These are phyloP conservation scores for Debaryomyces udenii DNA, from an alignment of 1,139 yeast genomes.

Conservation along the genomic window DNA sequence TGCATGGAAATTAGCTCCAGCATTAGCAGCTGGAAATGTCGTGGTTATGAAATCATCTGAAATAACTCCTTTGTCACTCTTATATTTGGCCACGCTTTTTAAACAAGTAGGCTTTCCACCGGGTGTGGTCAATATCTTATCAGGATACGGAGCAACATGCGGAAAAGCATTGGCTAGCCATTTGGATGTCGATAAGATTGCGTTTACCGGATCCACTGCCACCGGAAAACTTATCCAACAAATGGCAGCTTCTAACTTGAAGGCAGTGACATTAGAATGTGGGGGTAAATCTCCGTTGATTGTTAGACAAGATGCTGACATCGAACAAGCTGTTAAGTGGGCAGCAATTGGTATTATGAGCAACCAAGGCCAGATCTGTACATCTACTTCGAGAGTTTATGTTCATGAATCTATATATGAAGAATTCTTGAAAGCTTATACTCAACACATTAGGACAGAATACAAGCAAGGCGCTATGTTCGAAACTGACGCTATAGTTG, in stretches of 20 bases:
- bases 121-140: slow-evolving; percentile 65
- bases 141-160: slow-evolving; percentile 58
- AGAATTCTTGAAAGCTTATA: slow-evolving; percentile 50
- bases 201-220: slow-evolving; percentile 64
- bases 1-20: slow-evolving; percentile 64
- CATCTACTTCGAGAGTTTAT: slow-evolving; percentile 50
- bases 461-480: slow-evolving; percentile 65
- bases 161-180: slow-evolving; percentile 64
- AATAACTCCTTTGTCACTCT: slow-evolving; percentile 63
- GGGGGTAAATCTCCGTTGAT: slow-evolving; percentile 88
- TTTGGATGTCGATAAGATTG: slow-evolving; percentile 60
- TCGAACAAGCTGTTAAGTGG: slow-evolving; percentile 82
- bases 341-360: slow-evolving; percentile 81
- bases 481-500: slow-evolving; percentile 61
- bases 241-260: slow-evolving; percentile 60
- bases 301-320: slow-evolving; percentile 73
- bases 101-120: slow-evolving; percentile 72
- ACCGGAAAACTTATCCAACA: slow-evolving; percentile 65
- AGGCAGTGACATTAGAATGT: slow-evolving; percentile 85
- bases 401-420: slow-evolving; percentile 48
- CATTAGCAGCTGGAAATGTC: slow-evolving; percentile 69
- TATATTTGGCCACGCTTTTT: slow-evolving; percentile 56
- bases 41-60: slow-evolving; percentile 70
- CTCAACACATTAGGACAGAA: slow-evolving; percentile 36
- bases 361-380: slow-evolving; percentile 63